Percentiles rank a stretch among this genome's conserved stretches.
Conservation (phyloP, 441 rosid species). For the Pelargonium citronellum region DNA sequence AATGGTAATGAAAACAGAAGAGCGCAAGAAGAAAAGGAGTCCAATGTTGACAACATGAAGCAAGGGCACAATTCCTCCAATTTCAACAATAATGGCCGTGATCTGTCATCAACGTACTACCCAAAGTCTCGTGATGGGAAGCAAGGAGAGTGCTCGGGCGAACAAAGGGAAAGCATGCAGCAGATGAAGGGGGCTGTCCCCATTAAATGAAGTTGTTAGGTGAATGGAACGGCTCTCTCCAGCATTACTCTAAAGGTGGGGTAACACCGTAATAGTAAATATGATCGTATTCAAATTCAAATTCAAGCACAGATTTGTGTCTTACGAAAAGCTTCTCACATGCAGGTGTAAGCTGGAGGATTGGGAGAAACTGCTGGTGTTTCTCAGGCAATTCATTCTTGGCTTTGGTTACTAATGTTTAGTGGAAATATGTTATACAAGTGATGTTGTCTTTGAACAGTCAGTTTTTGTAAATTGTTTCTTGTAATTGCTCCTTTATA, state of each 20-base stretch:
- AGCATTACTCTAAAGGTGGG: neutral
- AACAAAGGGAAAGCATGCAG: conserved; percentile 26
- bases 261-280: neutral
- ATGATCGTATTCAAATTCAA: too few relatives aligned
- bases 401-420: conserved; percentile 42
- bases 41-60: conserved; percentile 15
- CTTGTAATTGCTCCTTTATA: neutral
- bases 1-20: conserved; percentile 17
- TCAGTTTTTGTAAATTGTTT: neutral
- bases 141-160: conserved; percentile 24
- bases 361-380: conserved; percentile 17
- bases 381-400: conserved; percentile 75
- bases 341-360: neutral
- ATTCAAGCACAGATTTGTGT: neutral
- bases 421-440: neutral
- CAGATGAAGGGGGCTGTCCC: conserved; percentile 29
- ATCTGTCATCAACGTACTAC: conserved; percentile 21
- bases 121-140: conserved; percentile 20
- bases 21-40: conserved; percentile 27
- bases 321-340: neutral
- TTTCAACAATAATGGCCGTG: conserved; percentile 18
- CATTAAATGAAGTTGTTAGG: conserved; percentile 22
- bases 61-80: conserved; percentile 16
- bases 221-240: neutral
- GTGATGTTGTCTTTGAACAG: neutral